These are phyloP conservation scores for Cercospora sp. DNA, from an alignment of 2,329 filamentous ascomycete genomes.

Conservation along the genomic window DNA sequence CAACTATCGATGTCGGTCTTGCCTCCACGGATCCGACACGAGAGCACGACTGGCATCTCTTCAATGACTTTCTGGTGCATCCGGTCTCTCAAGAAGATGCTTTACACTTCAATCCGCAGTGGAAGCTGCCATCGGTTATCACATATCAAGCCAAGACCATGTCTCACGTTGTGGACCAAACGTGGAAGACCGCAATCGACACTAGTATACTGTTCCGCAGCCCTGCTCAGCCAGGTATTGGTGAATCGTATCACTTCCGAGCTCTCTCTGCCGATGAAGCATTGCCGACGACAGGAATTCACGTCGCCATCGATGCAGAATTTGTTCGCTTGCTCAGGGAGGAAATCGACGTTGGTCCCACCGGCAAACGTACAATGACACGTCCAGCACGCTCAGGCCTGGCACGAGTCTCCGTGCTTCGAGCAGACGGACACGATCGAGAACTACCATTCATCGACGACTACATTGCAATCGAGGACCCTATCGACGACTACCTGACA, in stretches of 20 bases:
- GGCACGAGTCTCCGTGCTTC: constrained; percentile 87
- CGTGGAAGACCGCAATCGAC: constrained; percentile 83
- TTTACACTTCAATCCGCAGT: constrained; percentile 81
- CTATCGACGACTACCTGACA: constrained; percentile 92
- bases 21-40: constrained; percentile 59
- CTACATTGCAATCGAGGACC: constrained; percentile 88
- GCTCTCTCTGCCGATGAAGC: constrained; percentile 48
- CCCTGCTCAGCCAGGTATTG: constrained; percentile 50
- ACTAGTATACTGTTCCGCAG: constrained; percentile 81
- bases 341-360: constrained; percentile 94
- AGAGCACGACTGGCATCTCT: constrained; percentile 84
- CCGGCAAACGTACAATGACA: constrained; percentile 88
- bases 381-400: constrained; percentile 87
- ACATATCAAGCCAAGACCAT: constrained; percentile 80
- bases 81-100: constrained; percentile 80
- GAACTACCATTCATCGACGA: constrained; percentile 93
- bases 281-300: constrained; percentile 60
- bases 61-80: constrained; percentile 94
- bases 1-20: constrained; percentile 79
- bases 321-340: constrained; percentile 92
- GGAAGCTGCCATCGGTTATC: constrained; percentile 90
- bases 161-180: constrained; percentile 78
- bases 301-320: constrained; percentile 91
- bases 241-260: constrained; percentile 34
- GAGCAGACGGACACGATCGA: constrained; percentile 74